phyloP scores from a whole-genome alignment of 163 green algal species.

The Coccomyxa subellipsoidea region DNA sequence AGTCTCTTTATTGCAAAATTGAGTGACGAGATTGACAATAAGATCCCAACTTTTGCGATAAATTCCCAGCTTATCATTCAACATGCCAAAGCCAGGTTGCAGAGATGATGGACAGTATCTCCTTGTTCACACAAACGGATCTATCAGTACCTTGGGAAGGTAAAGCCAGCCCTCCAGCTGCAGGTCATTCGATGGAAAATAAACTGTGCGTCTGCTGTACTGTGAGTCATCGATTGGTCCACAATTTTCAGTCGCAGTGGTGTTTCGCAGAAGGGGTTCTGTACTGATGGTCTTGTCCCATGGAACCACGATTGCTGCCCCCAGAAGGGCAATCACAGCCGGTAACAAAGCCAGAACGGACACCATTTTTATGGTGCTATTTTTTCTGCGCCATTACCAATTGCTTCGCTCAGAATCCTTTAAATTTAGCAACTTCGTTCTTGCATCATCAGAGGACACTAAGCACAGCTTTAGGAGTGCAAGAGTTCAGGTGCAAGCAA shows the following conservation, averaged over 20 bases:
- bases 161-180: constrained; percentile 33
- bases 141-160: constrained; percentile 17
- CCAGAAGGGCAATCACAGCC: neutral
- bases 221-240: constrained; percentile 15
- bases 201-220: constrained; percentile 18
- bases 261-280: neutral
- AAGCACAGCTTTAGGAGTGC: too few species aligned
- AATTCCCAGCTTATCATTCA: neutral
- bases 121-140: neutral
- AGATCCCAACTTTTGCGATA: neutral
- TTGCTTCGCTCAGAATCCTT: too few species aligned
- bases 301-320: neutral
- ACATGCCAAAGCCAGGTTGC: neutral
- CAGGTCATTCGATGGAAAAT: constrained; percentile 3
- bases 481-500: too few species aligned
- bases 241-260: neutral
- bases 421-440: too few species aligned
- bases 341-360: neutral
- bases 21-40: neutral
- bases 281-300: constrained; percentile 9
- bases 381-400: neutral
- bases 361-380: neutral
- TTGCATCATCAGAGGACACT: too few species aligned
- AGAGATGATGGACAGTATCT: neutral
- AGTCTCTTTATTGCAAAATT: neutral